These are phyloP conservation scores for Phytophthora pisi DNA, from an alignment of 352 stramenopile species.

Conservation along the genomic window DNA sequence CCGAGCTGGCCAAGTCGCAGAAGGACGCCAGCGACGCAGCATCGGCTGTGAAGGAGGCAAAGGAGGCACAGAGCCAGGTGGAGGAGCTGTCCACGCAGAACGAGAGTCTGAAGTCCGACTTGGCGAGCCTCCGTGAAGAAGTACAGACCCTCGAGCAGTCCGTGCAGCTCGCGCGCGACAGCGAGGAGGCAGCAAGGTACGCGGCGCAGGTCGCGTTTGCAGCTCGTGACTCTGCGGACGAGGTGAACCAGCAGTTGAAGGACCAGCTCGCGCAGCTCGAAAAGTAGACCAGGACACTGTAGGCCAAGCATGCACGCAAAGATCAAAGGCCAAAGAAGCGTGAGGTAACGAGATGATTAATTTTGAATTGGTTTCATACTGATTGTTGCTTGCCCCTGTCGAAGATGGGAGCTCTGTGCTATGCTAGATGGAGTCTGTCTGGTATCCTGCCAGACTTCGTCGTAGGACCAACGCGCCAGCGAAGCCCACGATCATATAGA, in stretches of 20 bases:
- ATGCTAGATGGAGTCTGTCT: constrained; percentile 87
- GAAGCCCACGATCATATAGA: constrained; percentile 83
- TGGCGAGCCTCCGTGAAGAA: constrained; percentile 44
- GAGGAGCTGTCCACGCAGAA: constrained; percentile 35
- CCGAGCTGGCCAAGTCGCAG: constrained; percentile 30
- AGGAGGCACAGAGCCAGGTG: constrained; percentile 34
- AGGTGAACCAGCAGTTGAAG: constrained; percentile 48
- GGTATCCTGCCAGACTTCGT: constrained; percentile 76
- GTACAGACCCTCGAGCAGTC: constrained; percentile 51
- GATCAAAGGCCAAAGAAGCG: constrained; percentile 17
- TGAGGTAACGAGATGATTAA: constrained; percentile 37
- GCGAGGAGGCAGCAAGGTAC: constrained; percentile 72
- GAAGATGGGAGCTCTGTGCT: constrained; percentile 9
- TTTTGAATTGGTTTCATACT: constrained; percentile 44
- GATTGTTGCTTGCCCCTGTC: constrained; percentile 16
- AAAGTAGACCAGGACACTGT: constrained; percentile 29
- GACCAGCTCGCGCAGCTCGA: constrained; percentile 46
- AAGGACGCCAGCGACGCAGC: constrained; percentile 20
- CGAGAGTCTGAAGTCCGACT: constrained; percentile 35
- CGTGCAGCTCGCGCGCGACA: constrained; percentile 61
- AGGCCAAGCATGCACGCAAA: constrained; percentile 20
- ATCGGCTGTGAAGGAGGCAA: constrained; percentile 28
- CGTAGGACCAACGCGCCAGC: constrained; percentile 71
- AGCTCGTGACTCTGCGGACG: constrained; percentile 66
- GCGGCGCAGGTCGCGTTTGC: constrained; percentile 73